Conservation (phyloP, 1,139 yeast genomes). For the Taphrina sp. region DNA sequence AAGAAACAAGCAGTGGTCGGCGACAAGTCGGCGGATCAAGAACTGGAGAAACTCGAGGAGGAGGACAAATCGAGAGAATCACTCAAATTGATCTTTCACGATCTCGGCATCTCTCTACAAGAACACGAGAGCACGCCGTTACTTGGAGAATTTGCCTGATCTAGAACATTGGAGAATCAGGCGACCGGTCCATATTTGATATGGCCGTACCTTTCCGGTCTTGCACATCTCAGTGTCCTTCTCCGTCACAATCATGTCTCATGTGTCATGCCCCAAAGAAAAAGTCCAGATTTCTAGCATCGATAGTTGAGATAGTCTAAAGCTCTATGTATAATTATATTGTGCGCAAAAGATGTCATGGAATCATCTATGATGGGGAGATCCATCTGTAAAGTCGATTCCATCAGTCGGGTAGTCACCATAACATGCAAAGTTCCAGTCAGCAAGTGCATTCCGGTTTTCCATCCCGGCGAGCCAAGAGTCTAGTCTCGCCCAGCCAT, state of each 20-base stretch:
- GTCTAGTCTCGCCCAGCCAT: slow-evolving; percentile 24
- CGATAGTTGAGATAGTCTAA: too few species aligned
- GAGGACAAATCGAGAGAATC: neutral
- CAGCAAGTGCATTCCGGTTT: slow-evolving; percentile 21
- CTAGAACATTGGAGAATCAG: too few species aligned
- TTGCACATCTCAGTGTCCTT: too few species aligned
- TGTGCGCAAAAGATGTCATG: too few species aligned
- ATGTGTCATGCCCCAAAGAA: too few species aligned
- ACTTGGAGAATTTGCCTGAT: neutral
- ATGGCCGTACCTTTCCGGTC: too few species aligned
- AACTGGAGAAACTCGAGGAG: neutral
- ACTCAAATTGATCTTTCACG: neutral
- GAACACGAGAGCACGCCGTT: neutral
- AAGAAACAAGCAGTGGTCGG: neutral
- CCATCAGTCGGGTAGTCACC: slow-evolving; percentile 19
- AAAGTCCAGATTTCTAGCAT: too few species aligned
- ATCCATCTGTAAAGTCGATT: slow-evolving; percentile 8
- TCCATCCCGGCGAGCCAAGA: slow-evolving; percentile 17
- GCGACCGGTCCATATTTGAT: too few species aligned
- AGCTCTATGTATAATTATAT: too few species aligned
- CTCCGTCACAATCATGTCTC: too few species aligned
- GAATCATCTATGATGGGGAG: slow-evolving; percentile 9
- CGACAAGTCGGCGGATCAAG: neutral
- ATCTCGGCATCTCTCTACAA: neutral
- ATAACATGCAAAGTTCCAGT: slow-evolving; percentile 21